Percentiles rank a stretch among this genome's conserved stretches.
phyloP scores from a whole-genome alignment of 768 basidiomycete genomes.

The Mycena galericulata region DNA sequence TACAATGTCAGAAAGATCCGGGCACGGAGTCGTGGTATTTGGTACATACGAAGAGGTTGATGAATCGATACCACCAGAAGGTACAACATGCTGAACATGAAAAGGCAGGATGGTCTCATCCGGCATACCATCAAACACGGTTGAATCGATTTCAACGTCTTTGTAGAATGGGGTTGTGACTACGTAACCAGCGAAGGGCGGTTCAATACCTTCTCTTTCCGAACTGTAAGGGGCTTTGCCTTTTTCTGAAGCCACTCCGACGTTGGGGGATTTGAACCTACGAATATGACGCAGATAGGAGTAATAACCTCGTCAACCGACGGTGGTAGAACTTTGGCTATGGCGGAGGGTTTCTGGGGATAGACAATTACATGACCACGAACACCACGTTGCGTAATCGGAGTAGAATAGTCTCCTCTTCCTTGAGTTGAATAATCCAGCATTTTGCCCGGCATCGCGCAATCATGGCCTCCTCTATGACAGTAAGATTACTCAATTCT shows the following conservation, averaged over 20 bases:
- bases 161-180: conserved; percentile 40
- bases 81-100: conserved; percentile 29
- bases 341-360: conserved; percentile 35
- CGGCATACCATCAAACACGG: conserved; percentile 20
- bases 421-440: conserved; percentile 10
- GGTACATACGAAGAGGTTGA: neutral
- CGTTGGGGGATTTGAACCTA: conserved; percentile 33
- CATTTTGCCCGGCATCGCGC: conserved; percentile 24
- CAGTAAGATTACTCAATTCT: conserved; percentile 12
- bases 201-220: conserved; percentile 27
- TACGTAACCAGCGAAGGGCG: conserved; percentile 39
- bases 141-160: conserved; percentile 25
- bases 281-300: conserved; percentile 40
- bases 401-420: neutral
- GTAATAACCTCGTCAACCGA: conserved; percentile 35
- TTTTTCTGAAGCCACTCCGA: conserved; percentile 34
- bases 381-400: conserved; percentile 33
- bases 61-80: neutral
- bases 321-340: conserved; percentile 33
- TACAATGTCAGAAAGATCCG: too few species aligned
- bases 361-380: conserved; percentile 41
- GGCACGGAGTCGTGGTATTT: too few species aligned
- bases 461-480: conserved; percentile 27
- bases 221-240: conserved; percentile 39
- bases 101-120: conserved; percentile 27